Base-by-base conservation (phyloP, 306 rosid species). In the Quillaja saponaria region DNA sequence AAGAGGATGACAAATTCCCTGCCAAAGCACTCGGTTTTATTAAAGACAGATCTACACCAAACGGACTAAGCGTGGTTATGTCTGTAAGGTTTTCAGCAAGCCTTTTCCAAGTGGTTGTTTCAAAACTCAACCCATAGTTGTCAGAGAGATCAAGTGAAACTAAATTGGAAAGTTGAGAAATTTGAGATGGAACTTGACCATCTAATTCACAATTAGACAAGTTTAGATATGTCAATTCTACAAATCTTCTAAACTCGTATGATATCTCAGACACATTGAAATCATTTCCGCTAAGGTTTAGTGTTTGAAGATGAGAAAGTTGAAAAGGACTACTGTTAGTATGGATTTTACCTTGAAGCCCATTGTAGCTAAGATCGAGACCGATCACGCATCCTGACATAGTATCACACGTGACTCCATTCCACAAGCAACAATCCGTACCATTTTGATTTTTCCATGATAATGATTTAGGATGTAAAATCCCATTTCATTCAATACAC, bases 71-170 rank as follows among this genome's bases (percentile, higher is more conserved):
- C 6, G 3, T 15, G 16, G 7, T 45, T 45, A 45, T 15, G 18
- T 14, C 8, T 9, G 50, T 13, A 16, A 45, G 17, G 16, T 15
- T 45, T 45, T 13, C 17, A 45, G n/a, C 50, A 45, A 15, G 50
- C 6, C 50, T 13, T 18, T 14, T 45, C 16, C 14, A 7, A 0
- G 17, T 18, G n/a, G 17, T 13, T 4, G 8, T 5, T 13, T 45
- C 17, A 8, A 45, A 18, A 45, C 19, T 13, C 7, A 45, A 37
- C 80, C 77, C 20, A 65, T 45, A 37, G 71, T 48, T 19, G 73
- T 55, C 31, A 50, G 55, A 38, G 78, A 52, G 78, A 42, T 75
- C 70, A 21, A 75, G 76, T 52, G 81, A 56, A 3, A 13, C 7
- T 16, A 51, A 6, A 3, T 19, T 18, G 35, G 35, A 19, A n/a